phyloP scores from a whole-genome alignment of 2,329 filamentous ascomycete species.

The Coniochaeta sp. region DNA sequence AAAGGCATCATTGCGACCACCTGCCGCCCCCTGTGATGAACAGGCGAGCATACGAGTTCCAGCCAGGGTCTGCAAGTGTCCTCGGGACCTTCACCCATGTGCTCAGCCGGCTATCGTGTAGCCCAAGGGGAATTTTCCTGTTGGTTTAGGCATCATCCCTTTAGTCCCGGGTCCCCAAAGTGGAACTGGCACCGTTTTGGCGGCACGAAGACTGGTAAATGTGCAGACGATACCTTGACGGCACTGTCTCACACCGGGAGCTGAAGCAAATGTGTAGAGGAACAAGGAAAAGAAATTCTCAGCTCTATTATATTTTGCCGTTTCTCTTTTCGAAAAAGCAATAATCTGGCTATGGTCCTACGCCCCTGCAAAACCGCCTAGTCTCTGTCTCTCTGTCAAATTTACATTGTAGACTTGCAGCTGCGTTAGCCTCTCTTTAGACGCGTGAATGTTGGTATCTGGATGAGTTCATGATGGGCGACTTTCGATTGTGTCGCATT shows the following conservation, averaged over 20 bases:
- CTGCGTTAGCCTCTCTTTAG: no score
- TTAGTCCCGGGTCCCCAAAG: neutral
- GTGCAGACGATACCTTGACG: neutral
- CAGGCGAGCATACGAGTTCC: neutral
- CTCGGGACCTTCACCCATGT: neutral
- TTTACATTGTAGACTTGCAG: neutral
- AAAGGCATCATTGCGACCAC: neutral
- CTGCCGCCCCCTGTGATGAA: neutral
- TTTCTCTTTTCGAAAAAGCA: neutral
- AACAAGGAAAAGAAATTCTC: neutral
- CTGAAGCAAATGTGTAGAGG: neutral
- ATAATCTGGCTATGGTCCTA: neutral
- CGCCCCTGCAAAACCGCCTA: neutral
- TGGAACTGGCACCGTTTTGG: neutral
- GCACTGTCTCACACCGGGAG: neutral
- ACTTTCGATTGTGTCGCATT: no score
- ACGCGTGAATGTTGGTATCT: no score
- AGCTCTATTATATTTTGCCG: neutral
- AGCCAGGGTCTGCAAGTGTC: neutral
- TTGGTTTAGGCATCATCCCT: neutral
- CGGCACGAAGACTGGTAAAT: neutral
- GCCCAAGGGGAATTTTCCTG: neutral
- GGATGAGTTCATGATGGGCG: no score
- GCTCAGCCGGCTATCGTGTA: neutral
- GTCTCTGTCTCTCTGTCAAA: neutral